Evolutionary conservation across 2,329 filamentous ascomycete genomes (phyloP), one percentile per base, ranked within the genome.

Genomic region (Xylariales sp.): DNA sequence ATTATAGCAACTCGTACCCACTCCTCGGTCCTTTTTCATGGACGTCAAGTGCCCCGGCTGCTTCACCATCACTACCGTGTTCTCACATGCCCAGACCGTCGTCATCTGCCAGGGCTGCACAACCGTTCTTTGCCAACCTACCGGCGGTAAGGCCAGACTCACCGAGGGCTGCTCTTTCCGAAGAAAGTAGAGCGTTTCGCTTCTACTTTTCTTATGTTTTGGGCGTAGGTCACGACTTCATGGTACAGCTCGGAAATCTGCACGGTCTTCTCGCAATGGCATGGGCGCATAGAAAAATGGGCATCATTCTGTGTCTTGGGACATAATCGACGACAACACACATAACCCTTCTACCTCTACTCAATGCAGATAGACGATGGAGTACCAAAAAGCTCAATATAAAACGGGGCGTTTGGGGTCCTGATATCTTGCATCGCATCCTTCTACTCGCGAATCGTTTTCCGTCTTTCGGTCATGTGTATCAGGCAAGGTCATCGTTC

Each of bases 1-100:
- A 35, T 31, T 41, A 50, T 58, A 94, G 89, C 89, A 81, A 59
- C 87, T 98, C 63, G 93, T 98, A 69, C 93, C 93, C 64, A 85
- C 82, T 57, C 93, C 93, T 64, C 88, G 93, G 71, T 97, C 91
- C 59, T 98, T 97, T 87, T 98, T 98, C 88, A 98, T 98, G 93
- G 93, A 98, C 71, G 93, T 98, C 80, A 98, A 98, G 86, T 98
- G 93, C 87, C 93, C 93, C 70, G 93, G 93, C 66, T 98, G 93
- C 88, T 98, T 97, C 86, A 96, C 90, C 73, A 98, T 98, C 83
- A 98, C 93, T 73, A 98, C 93, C 72, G 93, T 98, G 75, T 98
- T 97, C 88, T 97, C 91, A 54, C 93, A 98, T 82, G 93, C 93
- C 73, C 93, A 98, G 82, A 98, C 93, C 70, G 93, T 98, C 71